Percentiles rank a stretch among this genome's conserved stretches.
Evolutionary conservation across 345 rosid species (phyloP).

Genomic region (Tarenaya hassleriana): DNA sequence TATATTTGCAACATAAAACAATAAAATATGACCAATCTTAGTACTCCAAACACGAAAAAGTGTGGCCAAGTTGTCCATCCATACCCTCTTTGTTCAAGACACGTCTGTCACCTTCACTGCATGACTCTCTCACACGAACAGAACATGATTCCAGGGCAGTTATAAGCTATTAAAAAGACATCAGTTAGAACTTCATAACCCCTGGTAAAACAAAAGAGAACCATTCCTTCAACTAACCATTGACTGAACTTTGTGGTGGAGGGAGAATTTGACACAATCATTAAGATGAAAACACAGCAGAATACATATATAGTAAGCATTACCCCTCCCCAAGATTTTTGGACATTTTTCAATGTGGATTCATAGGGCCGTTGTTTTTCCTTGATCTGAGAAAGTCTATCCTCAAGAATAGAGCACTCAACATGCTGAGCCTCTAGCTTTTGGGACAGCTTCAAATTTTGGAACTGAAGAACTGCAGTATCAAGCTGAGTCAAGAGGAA

Average conservation of each 20-base stretch:
- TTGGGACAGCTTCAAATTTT: slow-evolving; percentile 82
- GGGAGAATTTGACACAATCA: no score
- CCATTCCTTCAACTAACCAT: background rate
- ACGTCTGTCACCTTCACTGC: slow-evolving; percentile 29
- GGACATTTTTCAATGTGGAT: slow-evolving; percentile 52
- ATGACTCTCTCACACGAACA: slow-evolving; percentile 36
- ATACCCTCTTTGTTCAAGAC: slow-evolving; percentile 39
- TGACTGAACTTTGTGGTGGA: background rate
- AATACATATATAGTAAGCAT: slow-evolving; percentile 13
- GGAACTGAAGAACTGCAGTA: slow-evolving; percentile 71
- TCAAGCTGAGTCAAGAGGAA: slow-evolving; percentile 46
- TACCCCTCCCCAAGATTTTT: slow-evolving; percentile 73
- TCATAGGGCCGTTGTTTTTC: slow-evolving; percentile 53
- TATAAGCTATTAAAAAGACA: slow-evolving; percentile 46
- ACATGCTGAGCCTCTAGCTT: slow-evolving; percentile 78
- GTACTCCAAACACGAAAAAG: slow-evolving; percentile 15
- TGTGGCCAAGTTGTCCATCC: slow-evolving; percentile 20
- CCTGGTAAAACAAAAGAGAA: no score
- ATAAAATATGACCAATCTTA: slow-evolving; percentile 6
- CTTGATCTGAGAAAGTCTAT: slow-evolving; percentile 42
- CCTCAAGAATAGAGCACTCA: slow-evolving; percentile 61
- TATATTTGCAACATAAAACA: slow-evolving; percentile 16
- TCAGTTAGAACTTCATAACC: slow-evolving; percentile 9
- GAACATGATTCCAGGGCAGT: slow-evolving; percentile 58
- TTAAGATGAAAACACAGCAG: background rate